Evolutionary conservation across 768 basidiomycete genomes (phyloP), one percentile per base, ranked within the genome.

Genomic region (Phylloporus sp.): DNA sequence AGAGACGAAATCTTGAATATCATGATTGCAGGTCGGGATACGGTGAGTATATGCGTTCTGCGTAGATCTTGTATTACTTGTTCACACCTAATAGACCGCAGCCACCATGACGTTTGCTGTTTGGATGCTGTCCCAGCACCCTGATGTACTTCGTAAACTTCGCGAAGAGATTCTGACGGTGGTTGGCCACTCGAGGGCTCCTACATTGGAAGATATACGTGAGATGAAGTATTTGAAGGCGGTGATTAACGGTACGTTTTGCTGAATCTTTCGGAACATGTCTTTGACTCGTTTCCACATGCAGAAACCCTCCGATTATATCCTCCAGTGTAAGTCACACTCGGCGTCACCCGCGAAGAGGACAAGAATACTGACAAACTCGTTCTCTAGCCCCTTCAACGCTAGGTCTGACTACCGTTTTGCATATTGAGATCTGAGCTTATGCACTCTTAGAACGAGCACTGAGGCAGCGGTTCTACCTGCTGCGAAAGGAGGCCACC

Each of bases 121-220:
- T 11, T 78, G 78, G 54, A 70, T 71, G 63, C 74, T 86, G 11
- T 71, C 84, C 34, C 45, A 67, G 6, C 65, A 71, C 29, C 67
- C 69, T 4, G 35, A 63, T 2, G 59, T 67, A 8, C 57, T 66
- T 20, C 27, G 23, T 7, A 66, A 67, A 29, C 63, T 71, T 28
- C 66, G 69, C 16, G 57, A 64, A 10, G 71, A 72, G 43, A 63
- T 70, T 23, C 31, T 68, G 5, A 49, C 26, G 5, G 57, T 56
- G 9, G 59, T 72, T 9, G 71, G 72, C 5, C 44, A 50, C 13
- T 57, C 60, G 6, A 60, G 52, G 39, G 35, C 47, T n/a, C 70
- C 70, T 22, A 71, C 69, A 2, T 58, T 58, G 24, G 63, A 67
- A 6, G 65, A 71, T 40, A 53, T 72, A n/a, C 61, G 61, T 5